Evolutionary conservation across 2,329 filamentous ascomycete species (phyloP).

Genomic region (Fusarium vanettenii): DNA sequence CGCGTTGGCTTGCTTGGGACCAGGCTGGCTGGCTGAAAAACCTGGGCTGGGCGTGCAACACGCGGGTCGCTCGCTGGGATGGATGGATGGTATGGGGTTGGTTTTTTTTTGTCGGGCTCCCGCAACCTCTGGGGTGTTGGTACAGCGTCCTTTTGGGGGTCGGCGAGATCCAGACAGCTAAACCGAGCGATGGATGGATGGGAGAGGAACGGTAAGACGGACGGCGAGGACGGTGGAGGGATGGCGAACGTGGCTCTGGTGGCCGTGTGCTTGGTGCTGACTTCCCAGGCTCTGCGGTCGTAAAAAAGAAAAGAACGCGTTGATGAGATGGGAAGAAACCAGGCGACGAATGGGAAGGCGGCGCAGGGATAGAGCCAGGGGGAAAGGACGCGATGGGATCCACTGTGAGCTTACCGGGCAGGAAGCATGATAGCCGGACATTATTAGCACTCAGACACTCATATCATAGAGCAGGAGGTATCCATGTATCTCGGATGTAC

Average conservation of each 20-base stretch:
- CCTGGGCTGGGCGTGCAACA: slow-evolving; percentile 24
- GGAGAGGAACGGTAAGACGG: neutral
- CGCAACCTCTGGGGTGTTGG: neutral
- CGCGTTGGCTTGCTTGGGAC: slow-evolving; percentile 28
- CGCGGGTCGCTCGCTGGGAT: slow-evolving; percentile 19
- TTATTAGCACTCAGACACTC: neutral
- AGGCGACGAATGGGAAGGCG: slow-evolving; percentile 42
- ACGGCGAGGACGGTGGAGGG: slow-evolving; percentile 15
- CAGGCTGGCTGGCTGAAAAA: slow-evolving; percentile 10
- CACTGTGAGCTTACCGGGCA: slow-evolving; percentile 37
- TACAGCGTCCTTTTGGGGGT: slow-evolving; percentile 1
- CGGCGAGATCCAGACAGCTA: neutral
- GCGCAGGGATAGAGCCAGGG: slow-evolving; percentile 37
- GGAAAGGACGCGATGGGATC: slow-evolving; percentile 27
- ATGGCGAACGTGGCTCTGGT: slow-evolving; percentile 30
- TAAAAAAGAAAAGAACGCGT: slow-evolving; percentile 46
- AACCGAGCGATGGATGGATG: neutral
- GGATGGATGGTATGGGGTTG: slow-evolving; percentile 13
- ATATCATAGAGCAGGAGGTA: slow-evolving; percentile 24
- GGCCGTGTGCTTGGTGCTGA: slow-evolving; percentile 35
- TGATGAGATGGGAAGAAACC: slow-evolving; percentile 36
- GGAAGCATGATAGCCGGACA: slow-evolving; percentile 36
- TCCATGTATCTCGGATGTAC: neutral
- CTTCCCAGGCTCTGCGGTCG: slow-evolving; percentile 34
- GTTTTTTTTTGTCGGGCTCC: slow-evolving; percentile 25